Evolutionary conservation across 768 basidiomycete genomes (phyloP).

Genomic region (Auriscalpium vulgare): DNA sequence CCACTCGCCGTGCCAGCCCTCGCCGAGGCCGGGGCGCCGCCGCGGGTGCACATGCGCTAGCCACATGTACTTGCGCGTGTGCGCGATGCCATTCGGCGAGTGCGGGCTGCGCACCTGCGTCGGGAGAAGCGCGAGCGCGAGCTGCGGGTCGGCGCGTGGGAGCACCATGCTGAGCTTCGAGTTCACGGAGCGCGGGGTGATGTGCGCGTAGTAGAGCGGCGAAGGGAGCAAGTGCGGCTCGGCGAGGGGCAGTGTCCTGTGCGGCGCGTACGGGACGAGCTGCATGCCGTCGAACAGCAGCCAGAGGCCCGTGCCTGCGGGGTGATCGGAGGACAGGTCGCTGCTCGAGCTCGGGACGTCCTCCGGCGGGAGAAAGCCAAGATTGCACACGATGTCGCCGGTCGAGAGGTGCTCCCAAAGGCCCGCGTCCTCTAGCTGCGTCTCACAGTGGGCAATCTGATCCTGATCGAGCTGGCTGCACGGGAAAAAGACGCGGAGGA

Average conservation of each 20-base stretch:
- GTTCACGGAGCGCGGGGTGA: constrained; percentile 33
- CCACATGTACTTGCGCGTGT: constrained; percentile 62
- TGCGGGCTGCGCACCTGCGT: constrained; percentile 49
- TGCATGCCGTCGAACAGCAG: constrained; percentile 62
- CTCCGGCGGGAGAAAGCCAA: constrained; percentile 60
- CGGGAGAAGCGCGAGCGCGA: constrained; percentile 39
- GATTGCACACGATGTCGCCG: constrained; percentile 74
- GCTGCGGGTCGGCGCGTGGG: constrained; percentile 26
- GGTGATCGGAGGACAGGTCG: constrained; percentile 12
- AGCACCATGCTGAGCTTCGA: constrained; percentile 23
- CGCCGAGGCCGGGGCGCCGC: constrained; percentile 36
- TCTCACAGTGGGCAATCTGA: constrained; percentile 51
- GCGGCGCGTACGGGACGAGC: constrained; percentile 56
- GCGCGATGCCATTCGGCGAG: constrained; percentile 49
- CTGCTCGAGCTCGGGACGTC: constrained; percentile 10
- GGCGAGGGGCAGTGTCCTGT: constrained; percentile 41
- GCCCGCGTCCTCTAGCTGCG: constrained; percentile 56
- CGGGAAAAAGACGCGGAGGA: constrained; percentile 70
- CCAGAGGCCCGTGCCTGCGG: constrained; percentile 40
- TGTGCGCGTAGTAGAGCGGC: constrained; percentile 70
- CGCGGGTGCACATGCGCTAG: constrained; percentile 37
- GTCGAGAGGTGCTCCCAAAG: constrained; percentile 71
- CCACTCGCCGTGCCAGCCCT: constrained; percentile 76
- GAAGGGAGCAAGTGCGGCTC: constrained; percentile 61
- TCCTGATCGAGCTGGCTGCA: constrained; percentile 44